phyloP scores from a whole-genome alignment of 805 yeast genomes.

The Candida glaebosa region DNA sequence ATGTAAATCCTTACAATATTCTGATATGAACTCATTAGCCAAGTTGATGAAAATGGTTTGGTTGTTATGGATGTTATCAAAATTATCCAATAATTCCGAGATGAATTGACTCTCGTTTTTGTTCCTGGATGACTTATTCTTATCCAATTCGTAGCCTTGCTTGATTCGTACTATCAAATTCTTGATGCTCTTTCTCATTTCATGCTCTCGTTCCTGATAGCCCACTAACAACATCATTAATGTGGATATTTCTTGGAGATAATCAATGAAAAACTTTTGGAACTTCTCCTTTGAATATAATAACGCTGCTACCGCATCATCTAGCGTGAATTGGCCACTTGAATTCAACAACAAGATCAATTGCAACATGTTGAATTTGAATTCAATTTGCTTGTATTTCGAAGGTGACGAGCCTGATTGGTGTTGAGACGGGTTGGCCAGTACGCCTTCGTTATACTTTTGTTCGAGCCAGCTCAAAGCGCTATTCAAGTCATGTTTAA shows the following conservation, averaged over 20 bases:
- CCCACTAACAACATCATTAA: constrained; percentile 29
- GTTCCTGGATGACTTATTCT: constrained; percentile 13
- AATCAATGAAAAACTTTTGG: constrained; percentile 27
- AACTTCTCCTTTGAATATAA: constrained; percentile 37
- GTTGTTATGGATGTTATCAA: constrained; percentile 24
- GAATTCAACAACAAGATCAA: constrained; percentile 29
- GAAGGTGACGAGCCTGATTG: constrained; percentile 5
- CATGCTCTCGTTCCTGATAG: constrained; percentile 11
- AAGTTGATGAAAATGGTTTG: constrained; percentile 31
- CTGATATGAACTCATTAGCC: constrained; percentile 39
- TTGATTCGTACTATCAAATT: constrained; percentile 23
- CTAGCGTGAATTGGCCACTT: constrained; percentile 12
- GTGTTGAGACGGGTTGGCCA: neutral
- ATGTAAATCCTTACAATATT: constrained; percentile 33
- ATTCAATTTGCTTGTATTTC: constrained; percentile 16
- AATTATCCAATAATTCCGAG: constrained; percentile 26
- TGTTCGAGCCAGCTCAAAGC: constrained; percentile 33
- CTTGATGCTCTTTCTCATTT: constrained; percentile 16
- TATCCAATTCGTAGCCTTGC: constrained; percentile 17
- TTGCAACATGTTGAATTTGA: constrained; percentile 40
- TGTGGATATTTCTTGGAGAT: constrained; percentile 32
- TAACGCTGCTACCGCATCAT: constrained; percentile 30
- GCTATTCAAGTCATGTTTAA: constrained; percentile 27
- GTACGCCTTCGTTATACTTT: constrained; percentile 15
- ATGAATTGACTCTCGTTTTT: constrained; percentile 25